phyloP scores from a whole-genome alignment of 352 stramenopile genomes.

The Phytopythium oedochilum region DNA sequence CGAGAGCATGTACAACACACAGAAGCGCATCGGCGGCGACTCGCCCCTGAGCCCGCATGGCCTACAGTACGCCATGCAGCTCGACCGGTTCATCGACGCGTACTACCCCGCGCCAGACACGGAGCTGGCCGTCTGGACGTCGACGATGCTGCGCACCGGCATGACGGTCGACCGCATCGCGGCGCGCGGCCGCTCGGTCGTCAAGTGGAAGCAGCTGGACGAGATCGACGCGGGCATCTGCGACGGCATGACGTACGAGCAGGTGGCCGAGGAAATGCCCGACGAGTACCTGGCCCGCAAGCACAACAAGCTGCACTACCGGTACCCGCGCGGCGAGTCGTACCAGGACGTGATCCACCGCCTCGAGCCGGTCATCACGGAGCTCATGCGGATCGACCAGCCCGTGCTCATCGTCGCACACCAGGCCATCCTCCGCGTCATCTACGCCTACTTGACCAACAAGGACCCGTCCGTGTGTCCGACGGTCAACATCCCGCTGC shows the following conservation, averaged over 20 bases:
- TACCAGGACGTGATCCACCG: slow-evolving; percentile 98
- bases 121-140: slow-evolving; percentile 94
- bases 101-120: slow-evolving; percentile 77
- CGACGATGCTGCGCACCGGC: slow-evolving; percentile 93
- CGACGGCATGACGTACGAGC: slow-evolving; percentile 97
- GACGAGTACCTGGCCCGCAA: slow-evolving; percentile 93
- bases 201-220: slow-evolving; percentile 92
- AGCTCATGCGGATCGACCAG: slow-evolving; percentile 95
- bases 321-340: slow-evolving; percentile 91
- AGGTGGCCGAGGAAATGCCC: slow-evolving; percentile 93
- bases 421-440: slow-evolving; percentile 93
- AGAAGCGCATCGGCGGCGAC: slow-evolving; percentile 97
- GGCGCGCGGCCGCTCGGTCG: slow-evolving; percentile 45
- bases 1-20: slow-evolving; percentile 97
- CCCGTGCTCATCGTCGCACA: slow-evolving; percentile 92
- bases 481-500: slow-evolving; percentile 90
- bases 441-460: slow-evolving; percentile 97
- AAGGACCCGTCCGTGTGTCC: slow-evolving; percentile 90
- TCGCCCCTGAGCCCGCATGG: slow-evolving; percentile 89
- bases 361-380: slow-evolving; percentile 95
- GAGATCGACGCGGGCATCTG: slow-evolving; percentile 97
- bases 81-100: slow-evolving; percentile 92
- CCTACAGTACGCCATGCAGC: slow-evolving; percentile 91
- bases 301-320: slow-evolving; percentile 86
- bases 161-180: slow-evolving; percentile 92